phyloP scores from a whole-genome alignment of 2,329 filamentous ascomycete genomes.

The Aspergillus sojae region DNA sequence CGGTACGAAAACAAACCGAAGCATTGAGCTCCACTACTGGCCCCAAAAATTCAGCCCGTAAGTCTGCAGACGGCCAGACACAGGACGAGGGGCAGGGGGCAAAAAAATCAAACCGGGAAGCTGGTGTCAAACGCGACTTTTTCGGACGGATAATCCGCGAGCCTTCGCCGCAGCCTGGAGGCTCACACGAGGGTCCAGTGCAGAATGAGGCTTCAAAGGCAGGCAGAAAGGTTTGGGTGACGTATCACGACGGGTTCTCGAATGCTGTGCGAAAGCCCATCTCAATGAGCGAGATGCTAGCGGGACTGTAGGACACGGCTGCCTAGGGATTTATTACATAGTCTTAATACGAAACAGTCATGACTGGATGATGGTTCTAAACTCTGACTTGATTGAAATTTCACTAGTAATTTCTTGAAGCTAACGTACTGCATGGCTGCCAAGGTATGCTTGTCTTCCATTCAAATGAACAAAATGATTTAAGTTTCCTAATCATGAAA shows the following conservation, averaged over 20 bases:
- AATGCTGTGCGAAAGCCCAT: constrained; percentile 92
- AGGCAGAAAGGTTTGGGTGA: constrained; percentile 76
- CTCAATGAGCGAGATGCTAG: constrained; percentile 75
- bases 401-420: not conserved
- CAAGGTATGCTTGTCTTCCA: not conserved
- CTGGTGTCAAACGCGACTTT: constrained; percentile 72
- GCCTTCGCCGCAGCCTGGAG: constrained; percentile 43
- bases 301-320: constrained; percentile 33
- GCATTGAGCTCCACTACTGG: constrained; percentile 47
- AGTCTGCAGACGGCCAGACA: constrained; percentile 38
- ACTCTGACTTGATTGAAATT: not conserved
- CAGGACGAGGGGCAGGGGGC: constrained; percentile 20
- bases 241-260: constrained; percentile 85
- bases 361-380: not conserved
- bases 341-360: not conserved
- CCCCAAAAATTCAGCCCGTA: constrained; percentile 24
- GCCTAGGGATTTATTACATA: not conserved
- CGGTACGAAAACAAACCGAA: constrained; percentile 66
- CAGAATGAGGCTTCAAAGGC: constrained; percentile 37
- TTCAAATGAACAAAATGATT: not conserved
- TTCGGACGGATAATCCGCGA: constrained; percentile 73
- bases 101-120: constrained; percentile 33
- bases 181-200: constrained; percentile 26
- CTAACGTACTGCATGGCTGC: not conserved
- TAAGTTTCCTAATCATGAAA: too few relatives aligned